These are phyloP conservation scores for Lentinula novae-zelandiae DNA, from an alignment of 1,284 basidiomycete species.

Conservation along the genomic window DNA sequence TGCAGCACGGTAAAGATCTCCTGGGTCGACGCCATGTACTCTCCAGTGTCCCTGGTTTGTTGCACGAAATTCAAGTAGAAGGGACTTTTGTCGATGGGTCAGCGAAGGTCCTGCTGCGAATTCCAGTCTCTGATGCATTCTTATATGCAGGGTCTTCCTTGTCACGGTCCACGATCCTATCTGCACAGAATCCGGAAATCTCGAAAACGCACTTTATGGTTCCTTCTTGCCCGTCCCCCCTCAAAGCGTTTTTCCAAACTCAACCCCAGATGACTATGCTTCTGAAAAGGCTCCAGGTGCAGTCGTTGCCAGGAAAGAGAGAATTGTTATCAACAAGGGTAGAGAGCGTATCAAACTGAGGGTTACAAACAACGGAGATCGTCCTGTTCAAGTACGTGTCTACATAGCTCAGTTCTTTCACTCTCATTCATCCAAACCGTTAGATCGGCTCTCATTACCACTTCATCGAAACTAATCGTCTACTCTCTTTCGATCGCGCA, in stretches of 20 bases:
- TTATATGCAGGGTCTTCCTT: constrained; percentile 71
- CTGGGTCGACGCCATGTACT: constrained; percentile 91
- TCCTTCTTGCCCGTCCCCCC: constrained; percentile 87
- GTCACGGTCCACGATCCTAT: constrained; percentile 95
- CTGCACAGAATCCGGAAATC: constrained; percentile 77
- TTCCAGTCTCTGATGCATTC: not conserved
- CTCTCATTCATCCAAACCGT: not conserved
- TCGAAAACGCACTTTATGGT: constrained; percentile 84
- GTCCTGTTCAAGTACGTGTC: constrained; percentile 80
- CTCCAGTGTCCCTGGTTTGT: constrained; percentile 60
- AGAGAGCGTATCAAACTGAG: constrained; percentile 67
- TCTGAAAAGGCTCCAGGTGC: constrained; percentile 69
- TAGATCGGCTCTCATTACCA: constrained; percentile 92
- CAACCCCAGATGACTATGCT: constrained; percentile 45
- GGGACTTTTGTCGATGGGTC: constrained; percentile 87
- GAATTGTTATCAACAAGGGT: constrained; percentile 75
- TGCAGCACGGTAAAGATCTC: constrained; percentile 88
- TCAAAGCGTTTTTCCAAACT: constrained; percentile 58
- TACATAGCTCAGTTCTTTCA: not conserved
- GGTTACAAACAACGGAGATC: constrained; percentile 92
- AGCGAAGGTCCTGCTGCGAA: constrained; percentile 8
- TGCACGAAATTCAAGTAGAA: constrained; percentile 90
- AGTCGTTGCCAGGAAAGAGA: constrained; percentile 62
- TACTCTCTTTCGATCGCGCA: constrained; percentile 80
- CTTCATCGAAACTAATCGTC: constrained; percentile 87